Conservation (phyloP, 345 rosid species). For the Limnanthes douglasii region DNA sequence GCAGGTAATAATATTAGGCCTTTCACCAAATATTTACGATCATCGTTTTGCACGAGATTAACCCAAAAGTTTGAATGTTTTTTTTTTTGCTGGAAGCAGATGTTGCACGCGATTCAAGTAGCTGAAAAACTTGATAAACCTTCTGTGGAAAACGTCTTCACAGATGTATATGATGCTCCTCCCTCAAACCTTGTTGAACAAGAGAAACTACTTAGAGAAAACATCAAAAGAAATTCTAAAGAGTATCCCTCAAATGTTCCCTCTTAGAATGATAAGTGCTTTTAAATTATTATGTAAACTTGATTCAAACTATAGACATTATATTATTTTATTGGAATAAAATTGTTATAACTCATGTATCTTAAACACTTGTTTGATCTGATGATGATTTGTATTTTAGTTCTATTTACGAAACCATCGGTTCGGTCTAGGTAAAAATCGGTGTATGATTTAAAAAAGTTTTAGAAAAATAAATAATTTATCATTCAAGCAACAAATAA, state of each 20-base stretch:
- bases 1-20: constrained; percentile 18
- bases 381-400: too few relatives aligned
- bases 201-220: constrained; percentile 36
- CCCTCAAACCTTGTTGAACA: constrained; percentile 46
- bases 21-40: background rate
- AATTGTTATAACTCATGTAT: too few relatives aligned
- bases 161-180: constrained; percentile 48
- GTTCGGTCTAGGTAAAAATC: too few relatives aligned
- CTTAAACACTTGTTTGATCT: too few relatives aligned
- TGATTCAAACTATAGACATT: too few relatives aligned
- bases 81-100: constrained; percentile 14
- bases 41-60: background rate
- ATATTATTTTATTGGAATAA: too few relatives aligned
- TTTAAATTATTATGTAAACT: too few relatives aligned
- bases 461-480: too few relatives aligned
- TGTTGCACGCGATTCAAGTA: constrained; percentile 45
- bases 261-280: too few relatives aligned
- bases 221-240: constrained; percentile 24
- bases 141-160: constrained; percentile 34
- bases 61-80: background rate
- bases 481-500: too few relatives aligned
- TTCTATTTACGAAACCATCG: too few relatives aligned
- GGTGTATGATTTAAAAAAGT: too few relatives aligned
- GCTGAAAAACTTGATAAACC: constrained; percentile 56
- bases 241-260: constrained; percentile 50